Evolutionary conservation across 257 asterid genomes (phyloP), one percentile per base, ranked within the genome.

Genomic region (Paulownia fortunei): DNA sequence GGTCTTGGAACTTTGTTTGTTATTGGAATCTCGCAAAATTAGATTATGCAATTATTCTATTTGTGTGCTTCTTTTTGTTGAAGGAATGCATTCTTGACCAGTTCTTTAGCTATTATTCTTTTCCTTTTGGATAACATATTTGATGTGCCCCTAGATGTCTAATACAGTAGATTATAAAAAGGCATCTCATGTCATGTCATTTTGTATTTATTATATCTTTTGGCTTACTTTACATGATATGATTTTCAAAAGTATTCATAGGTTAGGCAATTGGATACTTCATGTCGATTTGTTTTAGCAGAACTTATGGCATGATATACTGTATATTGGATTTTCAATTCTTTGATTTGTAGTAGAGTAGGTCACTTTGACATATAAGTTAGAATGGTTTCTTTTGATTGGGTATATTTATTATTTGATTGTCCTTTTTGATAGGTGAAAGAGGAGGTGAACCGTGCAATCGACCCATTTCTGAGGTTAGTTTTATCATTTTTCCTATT

Each of bases 391-490:
- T 47, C 21, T 42, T 75, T 37, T 34, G 26, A n/a, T 26, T 58
- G 26, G 39, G 49, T 58, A 16, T 81, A 3, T 55, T 41, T 26
- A 19, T 21, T 51, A 34, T 81, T 66, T 27, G 63, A 1, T 19
- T 52, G 8, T 63, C 41, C 30, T 30, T 19, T 8, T 79, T 79
- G 49, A 61, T 69, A 92, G 97, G 97, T 91, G 63, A 84, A 68
- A 37, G 94, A 92, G 74, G 97, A 84, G 67, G 80, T 88, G 52
- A 85, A 87, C 5, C 75, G 75, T 70, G 85, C 69, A 12, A 8
- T 92, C 11, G 72, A 42, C 59, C 67, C 77, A n/a, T 49, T 6
- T 37, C 10, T 73, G 37, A 88, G 96, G 97, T 92, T 8, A 30
- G 87, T 79, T 69, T 62, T 71, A 18, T 23, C 39, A 41, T 11